phyloP scores from a whole-genome alignment of 768 basidiomycete genomes.

The Dendrothele bispora region DNA sequence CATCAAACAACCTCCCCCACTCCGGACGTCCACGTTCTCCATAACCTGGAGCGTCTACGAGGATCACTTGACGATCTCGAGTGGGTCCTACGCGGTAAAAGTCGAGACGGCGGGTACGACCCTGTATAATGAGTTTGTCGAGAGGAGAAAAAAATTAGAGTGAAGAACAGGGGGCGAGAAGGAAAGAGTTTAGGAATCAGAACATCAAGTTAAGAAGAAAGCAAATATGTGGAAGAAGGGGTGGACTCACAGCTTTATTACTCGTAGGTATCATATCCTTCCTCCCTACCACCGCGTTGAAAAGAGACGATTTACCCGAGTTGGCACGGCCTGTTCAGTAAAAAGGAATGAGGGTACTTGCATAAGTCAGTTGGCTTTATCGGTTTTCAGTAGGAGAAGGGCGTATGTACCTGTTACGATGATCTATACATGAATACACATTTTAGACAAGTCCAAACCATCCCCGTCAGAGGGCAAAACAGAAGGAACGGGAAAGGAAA shows the following conservation, averaged over 20 bases:
- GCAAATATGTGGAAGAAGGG: neutral
- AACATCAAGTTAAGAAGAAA: neutral
- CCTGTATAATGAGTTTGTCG: constrained; percentile 37
- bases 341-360: neutral
- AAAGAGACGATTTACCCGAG: constrained; percentile 71
- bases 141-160: neutral
- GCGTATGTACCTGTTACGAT: too few relatives aligned
- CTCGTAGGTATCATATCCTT: constrained; percentile 60
- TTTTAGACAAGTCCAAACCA: too few relatives aligned
- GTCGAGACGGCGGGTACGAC: constrained; percentile 69
- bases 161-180: neutral
- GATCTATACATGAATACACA: too few relatives aligned
- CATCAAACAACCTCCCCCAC: constrained; percentile 72
- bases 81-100: constrained; percentile 69
- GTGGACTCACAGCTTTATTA: constrained; percentile 62
- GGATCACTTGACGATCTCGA: constrained; percentile 52
- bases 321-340: constrained; percentile 69
- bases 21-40: constrained; percentile 70
- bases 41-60: constrained; percentile 85
- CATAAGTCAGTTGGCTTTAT: neutral
- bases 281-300: constrained; percentile 67
- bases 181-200: neutral
- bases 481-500: too few relatives aligned
- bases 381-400: neutral
- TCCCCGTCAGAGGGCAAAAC: neutral